Conservation (phyloP, 192 early-diverging fungal species). For the Backusella circina region DNA sequence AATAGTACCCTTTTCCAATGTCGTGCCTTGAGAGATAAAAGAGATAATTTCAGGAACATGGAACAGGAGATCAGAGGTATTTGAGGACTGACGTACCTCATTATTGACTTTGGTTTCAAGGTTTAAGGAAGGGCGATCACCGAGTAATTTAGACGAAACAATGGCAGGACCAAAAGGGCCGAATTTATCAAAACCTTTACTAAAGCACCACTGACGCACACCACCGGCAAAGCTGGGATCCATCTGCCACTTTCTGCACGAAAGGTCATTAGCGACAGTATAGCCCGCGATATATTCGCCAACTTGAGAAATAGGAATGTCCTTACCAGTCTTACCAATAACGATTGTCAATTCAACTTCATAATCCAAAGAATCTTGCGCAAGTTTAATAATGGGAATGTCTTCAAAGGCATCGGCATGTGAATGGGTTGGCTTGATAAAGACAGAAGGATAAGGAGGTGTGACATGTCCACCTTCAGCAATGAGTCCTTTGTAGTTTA, state of each 20-base stretch:
- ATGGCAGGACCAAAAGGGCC: conserved; percentile 13
- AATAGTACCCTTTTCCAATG: conserved; percentile 81
- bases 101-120: conserved; percentile 52
- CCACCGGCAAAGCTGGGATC: conserved; percentile 6
- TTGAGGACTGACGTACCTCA: conserved; percentile 68
- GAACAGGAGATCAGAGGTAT: conserved; percentile 55
- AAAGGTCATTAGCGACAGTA: conserved; percentile 53
- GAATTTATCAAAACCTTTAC: conserved; percentile 18
- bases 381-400: conserved; percentile 48
- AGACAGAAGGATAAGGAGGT: conserved; percentile 51
- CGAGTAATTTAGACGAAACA: conserved; percentile 38
- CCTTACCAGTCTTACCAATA: conserved; percentile 75
- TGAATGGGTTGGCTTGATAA: conserved; percentile 48
- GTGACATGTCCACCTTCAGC: conserved; percentile 44
- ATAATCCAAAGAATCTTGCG: conserved; percentile 26
- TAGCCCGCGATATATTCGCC: conserved; percentile 69
- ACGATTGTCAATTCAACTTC: conserved; percentile 89
- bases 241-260: conserved; percentile 47
- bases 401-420: conserved; percentile 40
- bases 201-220: conserved; percentile 13
- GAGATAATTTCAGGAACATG: conserved; percentile 71
- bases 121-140: not conserved
- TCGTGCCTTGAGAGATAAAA: conserved; percentile 80
- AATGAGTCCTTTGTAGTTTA: conserved; percentile 58
- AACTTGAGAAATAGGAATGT: conserved; percentile 67